These are phyloP conservation scores for Phoma sp. DNA, from an alignment of 2,329 filamentous ascomycete genomes.

Conservation along the genomic window DNA sequence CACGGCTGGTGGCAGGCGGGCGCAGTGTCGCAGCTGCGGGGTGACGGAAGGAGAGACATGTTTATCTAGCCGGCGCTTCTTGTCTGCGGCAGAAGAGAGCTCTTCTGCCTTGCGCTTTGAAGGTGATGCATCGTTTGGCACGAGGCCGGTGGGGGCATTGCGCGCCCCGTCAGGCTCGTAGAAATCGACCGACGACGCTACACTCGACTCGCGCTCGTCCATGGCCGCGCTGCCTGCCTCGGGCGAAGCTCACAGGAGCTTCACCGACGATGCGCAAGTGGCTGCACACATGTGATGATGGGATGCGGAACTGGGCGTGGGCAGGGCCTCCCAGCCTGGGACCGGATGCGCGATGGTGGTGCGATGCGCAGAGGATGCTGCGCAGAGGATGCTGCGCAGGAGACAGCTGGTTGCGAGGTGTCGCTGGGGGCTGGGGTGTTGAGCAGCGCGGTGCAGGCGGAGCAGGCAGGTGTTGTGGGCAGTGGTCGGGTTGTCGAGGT, in stretches of 20 bases:
- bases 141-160: conserved; percentile 21
- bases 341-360: not conserved
- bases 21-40: conserved; percentile 34
- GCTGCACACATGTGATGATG: conserved; percentile 39
- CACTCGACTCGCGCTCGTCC: conserved; percentile 44
- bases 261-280: conserved; percentile 32
- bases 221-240: conserved; percentile 33
- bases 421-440: not conserved
- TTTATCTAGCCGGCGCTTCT: conserved; percentile 43
- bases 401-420: not conserved
- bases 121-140: conserved; percentile 20
- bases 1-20: conserved; percentile 65
- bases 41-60: conserved; percentile 15
- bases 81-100: conserved; percentile 25
- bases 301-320: not conserved
- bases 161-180: conserved; percentile 40
- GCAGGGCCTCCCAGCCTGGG: not conserved
- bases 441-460: not conserved
- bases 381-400: not conserved
- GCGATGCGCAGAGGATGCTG: not conserved
- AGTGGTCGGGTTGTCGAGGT: not conserved
- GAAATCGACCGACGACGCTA: conserved; percentile 47
- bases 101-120: conserved; percentile 49
- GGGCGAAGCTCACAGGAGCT: conserved; percentile 42
- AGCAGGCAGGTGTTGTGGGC: not conserved